Base-by-base conservation (phyloP, 2,329 filamentous ascomycete species). In the Davidsoniella virescens region DNA sequence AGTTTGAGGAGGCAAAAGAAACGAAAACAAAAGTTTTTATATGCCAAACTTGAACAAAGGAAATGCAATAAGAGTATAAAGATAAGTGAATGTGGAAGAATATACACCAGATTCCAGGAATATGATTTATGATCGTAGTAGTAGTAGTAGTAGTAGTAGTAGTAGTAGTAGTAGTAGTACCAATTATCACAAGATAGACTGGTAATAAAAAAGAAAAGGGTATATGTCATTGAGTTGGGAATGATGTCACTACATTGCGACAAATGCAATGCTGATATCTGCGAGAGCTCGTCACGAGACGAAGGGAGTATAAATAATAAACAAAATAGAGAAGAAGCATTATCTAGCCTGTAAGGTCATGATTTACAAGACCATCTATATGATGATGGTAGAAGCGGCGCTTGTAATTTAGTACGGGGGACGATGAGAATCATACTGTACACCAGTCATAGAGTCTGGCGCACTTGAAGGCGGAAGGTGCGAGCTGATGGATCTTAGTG, bases 371-470 rank as follows among this genome's bases (percentile, higher is more conserved):
- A 6, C 29, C 12, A 33, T 12, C 29, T 9, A 33, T 9, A 6
- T 33, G 29, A 29, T n/a, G n/a, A 12, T 12, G 10, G 29, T 9
- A 33, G 29, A 33, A 33, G 29, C 29, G 20, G 20, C 20, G 20
- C 3, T 23, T 23, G 20, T 23, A 23, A 1, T 23, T 25, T 53
- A 53, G 39, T 47, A 47, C 7, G 47, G 38, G 12, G 44, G 48
- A 20, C 48, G 47, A 25, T 51, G 48, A 23, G 49, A 50, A 29
- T 78, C 75, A 47, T 81, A 82, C 58, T 80, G 77, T 5, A 82
- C 75, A 2, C 78, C 78, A 1, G 75, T 78, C 78, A 82, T 82
- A 1, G 75, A 74, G 18, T 81, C 77, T 1, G 76, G 71, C 0
- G 62, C 63, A 26, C 62, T 65, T 4, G 64, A 59, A 7, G 70